Evolutionary conservation across 2,329 filamentous ascomycete species (phyloP).

Genomic region (Leptodontidium sp.): DNA sequence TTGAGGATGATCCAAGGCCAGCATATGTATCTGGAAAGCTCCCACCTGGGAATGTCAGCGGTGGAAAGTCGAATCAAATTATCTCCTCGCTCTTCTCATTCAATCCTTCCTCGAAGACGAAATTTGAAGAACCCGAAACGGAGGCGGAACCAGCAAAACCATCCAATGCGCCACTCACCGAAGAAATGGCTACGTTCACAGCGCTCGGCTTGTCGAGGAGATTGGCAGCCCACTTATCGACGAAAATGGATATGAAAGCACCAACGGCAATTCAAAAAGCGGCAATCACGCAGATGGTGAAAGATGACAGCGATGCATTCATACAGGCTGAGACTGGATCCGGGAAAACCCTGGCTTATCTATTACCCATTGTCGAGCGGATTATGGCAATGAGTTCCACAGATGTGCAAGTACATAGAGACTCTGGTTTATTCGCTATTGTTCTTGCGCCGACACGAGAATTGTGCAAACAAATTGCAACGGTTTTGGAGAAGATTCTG

Average conservation of each 20-base stretch:
- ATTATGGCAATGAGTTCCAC: conserved; percentile 78
- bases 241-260: conserved; percentile 87
- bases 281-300: conserved; percentile 81
- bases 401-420: conserved; percentile 71
- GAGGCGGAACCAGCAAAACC: conserved; percentile 69
- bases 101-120: conserved; percentile 79
- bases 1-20: conserved; percentile 43
- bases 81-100: conserved; percentile 93
- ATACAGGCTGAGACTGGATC: conserved; percentile 97
- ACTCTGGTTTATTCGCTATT: conserved; percentile 92
- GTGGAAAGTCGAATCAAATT: conserved; percentile 64
- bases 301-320: conserved; percentile 88
- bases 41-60: conserved; percentile 44
- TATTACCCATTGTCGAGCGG: conserved; percentile 89
- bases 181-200: conserved; percentile 86
- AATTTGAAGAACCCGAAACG: conserved; percentile 57
- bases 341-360: conserved; percentile 95
- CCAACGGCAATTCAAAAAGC: conserved; percentile 96
- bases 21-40: conserved; percentile 40
- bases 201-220: conserved; percentile 82
- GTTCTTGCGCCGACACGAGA: conserved; percentile 94
- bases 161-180: conserved; percentile 88
- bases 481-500: conserved; percentile 84
- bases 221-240: conserved; percentile 82
- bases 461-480: conserved; percentile 90